Conservation (phyloP, 2,329 filamentous ascomycete species). For the Penicillium freii region DNA sequence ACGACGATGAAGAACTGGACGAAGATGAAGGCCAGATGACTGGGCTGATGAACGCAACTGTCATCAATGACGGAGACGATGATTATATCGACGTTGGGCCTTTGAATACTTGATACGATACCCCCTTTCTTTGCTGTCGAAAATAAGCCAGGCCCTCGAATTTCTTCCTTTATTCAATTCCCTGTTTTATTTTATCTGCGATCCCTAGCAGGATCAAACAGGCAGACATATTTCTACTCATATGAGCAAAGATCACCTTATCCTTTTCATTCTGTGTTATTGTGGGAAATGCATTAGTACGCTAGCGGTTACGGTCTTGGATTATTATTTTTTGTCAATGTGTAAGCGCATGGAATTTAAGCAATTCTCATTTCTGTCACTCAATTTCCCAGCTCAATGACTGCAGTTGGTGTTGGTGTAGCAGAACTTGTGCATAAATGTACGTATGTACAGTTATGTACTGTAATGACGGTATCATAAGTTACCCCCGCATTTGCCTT, state of each 20-base stretch:
- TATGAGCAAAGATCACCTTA: slow-evolving; percentile 25
- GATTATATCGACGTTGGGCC: slow-evolving; percentile 41
- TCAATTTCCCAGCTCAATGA: not conserved
- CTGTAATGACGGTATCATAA: slow-evolving; percentile 12
- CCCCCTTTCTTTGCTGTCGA: slow-evolving; percentile 25
- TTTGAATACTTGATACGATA: slow-evolving; percentile 38
- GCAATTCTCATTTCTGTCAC: slow-evolving; percentile 1
- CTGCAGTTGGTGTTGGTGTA: not conserved
- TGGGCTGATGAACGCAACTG: slow-evolving; percentile 43
- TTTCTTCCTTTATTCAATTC: slow-evolving; percentile 10
- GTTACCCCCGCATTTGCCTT: slow-evolving; percentile 23
- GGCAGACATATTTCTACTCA: slow-evolving; percentile 25
- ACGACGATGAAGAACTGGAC: slow-evolving; percentile 45
- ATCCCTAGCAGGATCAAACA: slow-evolving; percentile 14
- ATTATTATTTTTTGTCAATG: slow-evolving; percentile 5
- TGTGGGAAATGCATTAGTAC: slow-evolving; percentile 32
- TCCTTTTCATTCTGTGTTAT: slow-evolving; percentile 19
- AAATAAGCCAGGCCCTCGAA: slow-evolving; percentile 11
- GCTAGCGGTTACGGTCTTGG: slow-evolving; percentile 21
- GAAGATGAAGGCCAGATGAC: slow-evolving; percentile 45
- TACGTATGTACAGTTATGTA: slow-evolving; percentile 2
- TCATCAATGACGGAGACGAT: slow-evolving; percentile 44
- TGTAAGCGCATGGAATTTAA: slow-evolving; percentile 18
- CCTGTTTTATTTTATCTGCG: slow-evolving; percentile 9
- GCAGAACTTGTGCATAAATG: not conserved